Base-by-base conservation (phyloP, 352 stramenopile species). In the Thraustochytrium striatum region DNA sequence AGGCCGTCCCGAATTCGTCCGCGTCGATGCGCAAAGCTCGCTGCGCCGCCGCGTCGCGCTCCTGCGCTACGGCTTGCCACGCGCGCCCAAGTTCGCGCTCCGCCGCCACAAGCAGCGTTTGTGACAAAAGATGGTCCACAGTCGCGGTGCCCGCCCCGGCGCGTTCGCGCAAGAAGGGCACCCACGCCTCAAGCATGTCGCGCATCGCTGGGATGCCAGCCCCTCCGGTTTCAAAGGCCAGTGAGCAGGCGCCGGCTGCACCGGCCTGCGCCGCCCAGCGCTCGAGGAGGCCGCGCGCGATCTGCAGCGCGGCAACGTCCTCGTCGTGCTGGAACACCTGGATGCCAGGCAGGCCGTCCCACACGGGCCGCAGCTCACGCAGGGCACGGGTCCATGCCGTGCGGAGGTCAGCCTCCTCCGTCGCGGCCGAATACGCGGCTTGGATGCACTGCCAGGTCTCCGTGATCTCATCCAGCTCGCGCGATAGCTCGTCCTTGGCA, bases 1-100 rank as follows among this genome's bases (percentile, higher is more conserved):
- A 8, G 21, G 65, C 65, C 8, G 32, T 39, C 11, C 32, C 44
- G 8, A 58, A 75, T 7, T 30, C 44, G 32, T 75, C 65, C 0
- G 65, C 52, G 3, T 28, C 52, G 16, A 65, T 11, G 11, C 65
- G 44, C 30, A n/a, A n/a, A n/a, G 44, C 52, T 5, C 19, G 19
- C 8, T 25, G 44, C 25, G 52, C 25, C 19, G 39, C 47, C 11
- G 11, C 21, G 38, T 8, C 28, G 62, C 62, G 11, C 28, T 73
- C 33, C 0, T 61, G 25, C 32, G n/a, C 19, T 25, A 50, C 41
- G 5, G n/a, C 35, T 5, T 75, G 9, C 65, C 65, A 75, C 21
- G 41, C 52, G 35, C 52, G 65, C 21, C 25, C 43, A 32, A 75
- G 19, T 30, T 75, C 65, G 11, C n/a, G 41, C 50, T 75, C 65